phyloP scores from a whole-genome alignment of 257 asterid genomes.

The Ligustrum vulgare region DNA sequence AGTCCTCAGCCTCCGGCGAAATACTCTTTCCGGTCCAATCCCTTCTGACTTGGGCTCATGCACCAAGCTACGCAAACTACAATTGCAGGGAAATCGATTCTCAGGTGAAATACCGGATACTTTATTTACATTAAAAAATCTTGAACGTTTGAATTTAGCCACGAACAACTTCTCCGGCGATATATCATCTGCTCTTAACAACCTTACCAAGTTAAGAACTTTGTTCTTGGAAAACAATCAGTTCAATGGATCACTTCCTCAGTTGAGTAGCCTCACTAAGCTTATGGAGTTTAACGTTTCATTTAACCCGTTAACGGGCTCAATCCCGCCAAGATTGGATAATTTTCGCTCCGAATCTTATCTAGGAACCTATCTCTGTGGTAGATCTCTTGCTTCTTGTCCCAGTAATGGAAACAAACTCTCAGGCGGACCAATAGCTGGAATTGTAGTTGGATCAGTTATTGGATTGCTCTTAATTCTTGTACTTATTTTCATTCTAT shows the following conservation, averaged over 20 bases:
- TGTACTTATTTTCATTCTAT: conserved; percentile 16
- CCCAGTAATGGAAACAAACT: conserved; percentile 27
- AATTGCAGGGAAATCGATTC: conserved; percentile 45
- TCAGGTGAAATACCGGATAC: conserved; percentile 53
- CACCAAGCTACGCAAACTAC: conserved; percentile 35
- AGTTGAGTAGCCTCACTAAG: conserved; percentile 22
- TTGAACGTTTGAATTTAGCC: conserved; percentile 40
- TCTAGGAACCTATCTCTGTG: conserved; percentile 53
- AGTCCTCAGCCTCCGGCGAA: conserved; percentile 58
- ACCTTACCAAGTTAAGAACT: conserved; percentile 35
- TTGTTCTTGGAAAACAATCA: conserved; percentile 49
- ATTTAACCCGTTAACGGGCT: conserved; percentile 47
- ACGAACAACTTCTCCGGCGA: conserved; percentile 45
- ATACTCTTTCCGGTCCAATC: conserved; percentile 49
- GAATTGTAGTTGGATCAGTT: conserved; percentile 50
- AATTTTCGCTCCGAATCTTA: conserved; percentile 38
- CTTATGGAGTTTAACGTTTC: conserved; percentile 50
- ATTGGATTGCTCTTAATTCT: conserved; percentile 29
- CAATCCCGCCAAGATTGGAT: conserved; percentile 39
- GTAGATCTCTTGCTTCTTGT: conserved; percentile 41
- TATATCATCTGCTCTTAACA: conserved; percentile 29
- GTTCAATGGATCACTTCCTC: conserved; percentile 53
- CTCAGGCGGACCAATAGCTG: conserved; percentile 58
- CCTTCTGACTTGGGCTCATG: conserved; percentile 58
- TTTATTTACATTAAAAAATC: conserved; percentile 42